Evolutionary conservation across 1,284 basidiomycete species (phyloP).

Genomic region (Volvariella volvacea): DNA sequence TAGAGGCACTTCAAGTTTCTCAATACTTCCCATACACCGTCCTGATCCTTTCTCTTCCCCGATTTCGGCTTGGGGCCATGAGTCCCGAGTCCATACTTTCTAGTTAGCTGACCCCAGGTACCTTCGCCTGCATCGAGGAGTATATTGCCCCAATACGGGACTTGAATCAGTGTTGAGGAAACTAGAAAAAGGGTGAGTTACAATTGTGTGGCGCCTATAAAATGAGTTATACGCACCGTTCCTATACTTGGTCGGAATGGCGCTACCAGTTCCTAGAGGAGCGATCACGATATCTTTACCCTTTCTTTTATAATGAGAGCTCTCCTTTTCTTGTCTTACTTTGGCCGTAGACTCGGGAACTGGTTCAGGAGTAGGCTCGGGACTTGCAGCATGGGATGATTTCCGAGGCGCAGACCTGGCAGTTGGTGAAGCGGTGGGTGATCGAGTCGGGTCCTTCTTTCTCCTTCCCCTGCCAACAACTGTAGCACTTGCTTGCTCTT

Average conservation of each 20-base stretch:
- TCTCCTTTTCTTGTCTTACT: constrained; percentile 8
- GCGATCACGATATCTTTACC: constrained; percentile 69
- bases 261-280: constrained; percentile 86
- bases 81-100: constrained; percentile 61
- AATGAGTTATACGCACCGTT: constrained; percentile 70
- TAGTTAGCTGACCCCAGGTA: constrained; percentile 82
- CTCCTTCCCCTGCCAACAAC: no score
- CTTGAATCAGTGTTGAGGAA: constrained; percentile 66
- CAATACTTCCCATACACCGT: constrained; percentile 48
- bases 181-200: constrained; percentile 38
- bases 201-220: neutral
- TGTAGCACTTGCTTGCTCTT: no score
- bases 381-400: no score
- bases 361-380: no score
- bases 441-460: no score
- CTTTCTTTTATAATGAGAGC: constrained; percentile 15
- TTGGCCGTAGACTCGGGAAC: no score
- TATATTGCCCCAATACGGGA: constrained; percentile 63
- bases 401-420: no score
- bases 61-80: constrained; percentile 12
- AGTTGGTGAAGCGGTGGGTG: no score
- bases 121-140: constrained; percentile 92
- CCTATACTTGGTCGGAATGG: constrained; percentile 77
- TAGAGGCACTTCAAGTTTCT: constrained; percentile 77
- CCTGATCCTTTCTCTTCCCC: constrained; percentile 9